Evolutionary conservation across 2,329 filamentous ascomycete genomes (phyloP).

Genomic region (Chrysosporium keratinophilum): DNA sequence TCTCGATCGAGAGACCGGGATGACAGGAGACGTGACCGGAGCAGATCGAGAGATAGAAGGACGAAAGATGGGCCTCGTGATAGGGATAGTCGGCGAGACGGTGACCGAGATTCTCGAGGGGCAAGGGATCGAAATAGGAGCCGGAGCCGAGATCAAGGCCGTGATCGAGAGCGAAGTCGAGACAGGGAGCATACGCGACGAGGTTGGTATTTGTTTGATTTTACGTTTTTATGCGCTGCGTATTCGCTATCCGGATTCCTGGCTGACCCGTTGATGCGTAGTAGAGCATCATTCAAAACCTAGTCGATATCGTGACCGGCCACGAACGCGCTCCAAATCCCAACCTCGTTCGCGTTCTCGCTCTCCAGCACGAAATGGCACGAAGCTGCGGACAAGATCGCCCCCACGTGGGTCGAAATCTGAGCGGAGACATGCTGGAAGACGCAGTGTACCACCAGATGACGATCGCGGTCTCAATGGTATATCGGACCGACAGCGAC

Average conservation of each 20-base stretch:
- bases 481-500: constrained; percentile 17
- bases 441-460: constrained; percentile 22
- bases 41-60: constrained; percentile 35
- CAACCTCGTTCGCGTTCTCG: constrained; percentile 23
- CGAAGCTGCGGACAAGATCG: constrained; percentile 27
- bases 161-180: constrained; percentile 1
- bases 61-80: constrained; percentile 24
- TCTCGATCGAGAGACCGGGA: constrained; percentile 32
- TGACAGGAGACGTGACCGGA: constrained; percentile 35
- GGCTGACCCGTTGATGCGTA: neutral
- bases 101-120: constrained; percentile 33
- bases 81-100: constrained; percentile 28
- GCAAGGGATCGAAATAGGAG: constrained; percentile 28
- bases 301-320: constrained; percentile 28
- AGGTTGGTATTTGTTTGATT: constrained; percentile 24
- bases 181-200: constrained; percentile 28
- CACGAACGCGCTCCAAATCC: constrained; percentile 20
- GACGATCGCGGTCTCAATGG: constrained; percentile 21
- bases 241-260: neutral
- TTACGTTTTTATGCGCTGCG: neutral
- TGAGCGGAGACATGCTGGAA: constrained; percentile 27
- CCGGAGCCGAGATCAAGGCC: neutral
- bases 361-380: constrained; percentile 28
- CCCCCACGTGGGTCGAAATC: constrained; percentile 27
- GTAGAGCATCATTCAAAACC: constrained; percentile 20